Evolutionary conservation across 1,284 basidiomycete genomes (phyloP).

Genomic region (Cutaneotrichosporon cutaneum): DNA sequence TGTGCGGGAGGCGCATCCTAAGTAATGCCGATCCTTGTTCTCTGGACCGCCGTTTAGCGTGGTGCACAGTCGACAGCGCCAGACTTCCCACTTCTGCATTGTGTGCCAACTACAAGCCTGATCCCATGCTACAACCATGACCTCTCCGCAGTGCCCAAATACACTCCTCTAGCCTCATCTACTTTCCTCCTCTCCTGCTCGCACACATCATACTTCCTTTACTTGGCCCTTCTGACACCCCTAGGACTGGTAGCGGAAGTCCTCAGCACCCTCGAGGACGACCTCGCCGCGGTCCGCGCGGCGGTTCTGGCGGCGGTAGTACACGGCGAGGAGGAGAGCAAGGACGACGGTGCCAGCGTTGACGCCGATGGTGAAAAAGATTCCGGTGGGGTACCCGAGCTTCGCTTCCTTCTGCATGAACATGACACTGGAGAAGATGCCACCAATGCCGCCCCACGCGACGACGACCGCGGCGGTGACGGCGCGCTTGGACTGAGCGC

Average conservation of each 20-base stretch:
- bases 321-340: conserved; percentile 10
- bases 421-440: conserved; percentile 21
- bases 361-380: conserved; percentile 21
- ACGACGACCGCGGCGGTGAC: conserved; percentile 29
- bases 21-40: too few species aligned
- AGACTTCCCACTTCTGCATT: too few species aligned
- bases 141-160: not conserved
- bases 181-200: not conserved
- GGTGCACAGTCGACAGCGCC: too few species aligned
- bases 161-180: not conserved
- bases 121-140: too few species aligned
- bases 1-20: too few species aligned
- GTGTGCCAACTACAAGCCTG: too few species aligned
- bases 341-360: conserved; percentile 11
- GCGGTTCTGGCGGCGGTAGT: conserved; percentile 19
- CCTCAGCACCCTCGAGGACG: conserved; percentile 12
- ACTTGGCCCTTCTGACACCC: not conserved
- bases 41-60: too few species aligned
- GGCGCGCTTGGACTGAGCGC: conserved; percentile 50
- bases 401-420: conserved; percentile 24
- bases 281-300: conserved; percentile 15
- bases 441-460: conserved; percentile 26
- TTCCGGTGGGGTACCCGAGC: conserved; percentile 22
- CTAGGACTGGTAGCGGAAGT: conserved; percentile 24
- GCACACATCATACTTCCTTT: not conserved